These are phyloP conservation scores for Pythium scleroteichum DNA, from an alignment of 352 stramenopile species.

Conservation along the genomic window DNA sequence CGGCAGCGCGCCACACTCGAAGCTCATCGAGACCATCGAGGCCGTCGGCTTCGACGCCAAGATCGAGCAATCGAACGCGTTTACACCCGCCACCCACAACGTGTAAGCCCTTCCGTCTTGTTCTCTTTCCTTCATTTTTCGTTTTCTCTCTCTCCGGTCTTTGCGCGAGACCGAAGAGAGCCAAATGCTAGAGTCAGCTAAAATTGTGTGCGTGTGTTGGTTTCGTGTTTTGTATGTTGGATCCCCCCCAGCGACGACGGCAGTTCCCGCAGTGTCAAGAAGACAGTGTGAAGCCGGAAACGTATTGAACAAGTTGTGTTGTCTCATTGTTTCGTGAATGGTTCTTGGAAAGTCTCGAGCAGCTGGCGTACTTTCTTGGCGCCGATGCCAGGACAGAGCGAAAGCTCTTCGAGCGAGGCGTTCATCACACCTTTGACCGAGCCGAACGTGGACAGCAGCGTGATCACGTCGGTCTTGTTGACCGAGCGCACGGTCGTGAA, in stretches of 20 bases:
- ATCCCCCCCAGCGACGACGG: not conserved
- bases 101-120: slow-evolving; percentile 45
- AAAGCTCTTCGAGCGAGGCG: slow-evolving; percentile 93
- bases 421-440: slow-evolving; percentile 85
- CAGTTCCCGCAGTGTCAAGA: slow-evolving; percentile 18
- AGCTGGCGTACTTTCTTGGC: slow-evolving; percentile 94
- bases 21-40: slow-evolving; percentile 66
- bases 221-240: slow-evolving; percentile 1
- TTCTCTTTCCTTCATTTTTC: slow-evolving; percentile 11
- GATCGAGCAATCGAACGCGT: slow-evolving; percentile 37
- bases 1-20: slow-evolving; percentile 47
- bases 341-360: slow-evolving; percentile 93
- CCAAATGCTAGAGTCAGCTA: slow-evolving; percentile 14
- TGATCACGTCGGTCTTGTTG: slow-evolving; percentile 96
- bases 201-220: slow-evolving; percentile 10
- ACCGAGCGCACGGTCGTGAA: slow-evolving; percentile 89
- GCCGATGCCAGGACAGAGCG: slow-evolving; percentile 92
- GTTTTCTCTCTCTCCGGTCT: not conserved
- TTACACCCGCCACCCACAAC: slow-evolving; percentile 38
- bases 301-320: slow-evolving; percentile 15
- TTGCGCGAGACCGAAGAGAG: not conserved
- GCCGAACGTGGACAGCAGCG: slow-evolving; percentile 92
- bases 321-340: slow-evolving; percentile 79
- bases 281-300: slow-evolving; percentile 19
- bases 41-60: slow-evolving; percentile 60